Percentiles rank a stretch among this genome's conserved stretches.
These are phyloP conservation scores for Sclerotinia spermophila DNA, from an alignment of 2,329 filamentous ascomycete species.

Conservation along the genomic window DNA sequence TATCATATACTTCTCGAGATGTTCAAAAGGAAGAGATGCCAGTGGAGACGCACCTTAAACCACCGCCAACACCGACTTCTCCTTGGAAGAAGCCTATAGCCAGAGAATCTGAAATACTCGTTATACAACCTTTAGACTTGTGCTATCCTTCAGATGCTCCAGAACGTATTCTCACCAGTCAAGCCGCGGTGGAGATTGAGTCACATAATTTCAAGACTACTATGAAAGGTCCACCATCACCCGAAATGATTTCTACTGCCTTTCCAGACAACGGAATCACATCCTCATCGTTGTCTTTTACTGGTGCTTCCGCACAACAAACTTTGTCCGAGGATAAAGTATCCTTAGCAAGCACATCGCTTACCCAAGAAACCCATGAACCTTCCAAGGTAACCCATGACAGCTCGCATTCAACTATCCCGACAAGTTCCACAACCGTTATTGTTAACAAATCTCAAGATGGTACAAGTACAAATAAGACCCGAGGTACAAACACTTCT, in stretches of 20 bases:
- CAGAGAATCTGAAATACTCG: background rate
- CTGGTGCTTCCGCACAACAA: constrained; percentile 11
- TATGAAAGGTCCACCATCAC: constrained; percentile 13
- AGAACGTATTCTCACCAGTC: constrained; percentile 5
- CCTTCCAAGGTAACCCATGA: constrained; percentile 19
- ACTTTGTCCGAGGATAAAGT: background rate
- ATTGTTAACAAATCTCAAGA: constrained; percentile 25
- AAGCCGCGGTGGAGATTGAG: constrained; percentile 2
- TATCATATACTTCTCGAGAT: background rate
- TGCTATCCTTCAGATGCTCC: constrained; percentile 18
- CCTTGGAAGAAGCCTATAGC: background rate
- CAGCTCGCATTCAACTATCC: constrained; percentile 15
- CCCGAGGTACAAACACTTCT: constrained; percentile 39
- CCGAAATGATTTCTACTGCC: constrained; percentile 13
- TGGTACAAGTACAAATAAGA: constrained; percentile 25
- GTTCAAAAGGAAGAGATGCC: background rate
- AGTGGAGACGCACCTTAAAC: background rate
- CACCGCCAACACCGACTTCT: constrained; percentile 2
- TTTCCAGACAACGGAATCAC: constrained; percentile 14
- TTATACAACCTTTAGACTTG: background rate
- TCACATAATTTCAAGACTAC: background rate
- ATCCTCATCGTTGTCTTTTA: constrained; percentile 9
- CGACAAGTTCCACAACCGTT: constrained; percentile 20
- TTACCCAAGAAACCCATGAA: constrained; percentile 2
- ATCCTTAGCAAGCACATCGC: background rate